phyloP scores from a whole-genome alignment of 169 alveolate species.

The Eimeria mitis region DNA sequence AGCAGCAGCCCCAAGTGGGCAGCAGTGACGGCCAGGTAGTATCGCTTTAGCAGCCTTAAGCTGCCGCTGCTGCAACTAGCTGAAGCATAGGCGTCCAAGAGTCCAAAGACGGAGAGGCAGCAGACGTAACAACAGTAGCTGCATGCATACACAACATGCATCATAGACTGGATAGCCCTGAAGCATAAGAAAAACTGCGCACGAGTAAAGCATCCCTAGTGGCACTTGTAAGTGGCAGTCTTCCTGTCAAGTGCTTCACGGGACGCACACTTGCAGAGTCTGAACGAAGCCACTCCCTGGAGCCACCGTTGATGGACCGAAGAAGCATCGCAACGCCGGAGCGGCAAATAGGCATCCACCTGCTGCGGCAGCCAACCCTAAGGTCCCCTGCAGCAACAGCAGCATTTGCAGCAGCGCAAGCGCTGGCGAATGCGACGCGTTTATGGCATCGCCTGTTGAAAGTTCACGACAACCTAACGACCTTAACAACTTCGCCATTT shows the following conservation, averaged over 20 bases:
- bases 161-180: background rate
- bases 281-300: conserved; percentile 27
- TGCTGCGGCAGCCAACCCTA: conserved; percentile 58
- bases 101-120: conserved; percentile 45
- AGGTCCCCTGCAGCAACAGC: conserved; percentile 43
- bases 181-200: background rate
- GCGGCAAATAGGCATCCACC: conserved; percentile 37
- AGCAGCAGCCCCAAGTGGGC: conserved; percentile 14
- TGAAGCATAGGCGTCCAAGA: conserved; percentile 43
- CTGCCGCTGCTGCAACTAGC: conserved; percentile 46
- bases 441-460: background rate
- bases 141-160: background rate
- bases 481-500: background rate
- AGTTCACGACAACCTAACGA: background rate
- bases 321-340: conserved; percentile 48
- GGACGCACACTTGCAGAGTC: conserved; percentile 62
- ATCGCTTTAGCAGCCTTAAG: conserved; percentile 40
- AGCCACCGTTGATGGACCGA: conserved; percentile 60
- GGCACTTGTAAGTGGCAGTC: background rate
- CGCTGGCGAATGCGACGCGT: conserved; percentile 33
- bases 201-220: background rate
- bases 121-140: conserved; percentile 49
- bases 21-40: conserved; percentile 39
- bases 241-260: background rate
- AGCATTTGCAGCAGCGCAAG: conserved; percentile 47